phyloP scores from a whole-genome alignment of 208 protist genomes.

The Trypanosoma melophagium region DNA sequence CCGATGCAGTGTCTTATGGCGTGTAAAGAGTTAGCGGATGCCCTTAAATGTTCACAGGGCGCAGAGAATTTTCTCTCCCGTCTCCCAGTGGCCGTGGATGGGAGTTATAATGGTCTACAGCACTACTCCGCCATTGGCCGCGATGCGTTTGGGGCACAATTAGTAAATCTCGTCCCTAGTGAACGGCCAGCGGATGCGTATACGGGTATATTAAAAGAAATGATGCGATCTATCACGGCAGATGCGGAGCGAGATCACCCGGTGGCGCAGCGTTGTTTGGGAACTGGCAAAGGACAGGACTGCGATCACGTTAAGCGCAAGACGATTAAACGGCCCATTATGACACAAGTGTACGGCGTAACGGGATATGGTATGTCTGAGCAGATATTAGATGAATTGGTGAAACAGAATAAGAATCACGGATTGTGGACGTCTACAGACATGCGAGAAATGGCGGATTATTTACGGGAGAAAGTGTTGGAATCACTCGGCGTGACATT shows the following conservation, averaged over 20 bases:
- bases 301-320: constrained; percentile 94
- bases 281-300: constrained; percentile 83
- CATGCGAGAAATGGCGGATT: constrained; percentile 89
- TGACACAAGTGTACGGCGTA: constrained; percentile 98
- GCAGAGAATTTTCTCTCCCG: constrained; percentile 84
- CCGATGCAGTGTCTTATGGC: constrained; percentile 96
- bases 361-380: constrained; percentile 96
- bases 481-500: constrained; percentile 89
- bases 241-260: constrained; percentile 83
- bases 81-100: constrained; percentile 97
- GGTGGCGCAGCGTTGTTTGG: constrained; percentile 84
- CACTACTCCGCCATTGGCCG: constrained; percentile 98
- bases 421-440: constrained; percentile 87
- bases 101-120: constrained; percentile 98
- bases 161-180: constrained; percentile 95
- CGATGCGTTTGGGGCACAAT: constrained; percentile 93
- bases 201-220: constrained; percentile 93
- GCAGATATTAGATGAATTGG: constrained; percentile 93
- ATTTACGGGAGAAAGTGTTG: constrained; percentile 88
- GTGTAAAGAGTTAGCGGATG: constrained; percentile 94
- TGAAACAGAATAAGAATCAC: constrained; percentile 91
- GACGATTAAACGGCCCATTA: constrained; percentile 99
- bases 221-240: constrained; percentile 81
- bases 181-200: constrained; percentile 96
- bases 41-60: constrained; percentile 87